phyloP scores from a whole-genome alignment of 805 yeast genomes.

The Kluyveromyces nonfermentans region DNA sequence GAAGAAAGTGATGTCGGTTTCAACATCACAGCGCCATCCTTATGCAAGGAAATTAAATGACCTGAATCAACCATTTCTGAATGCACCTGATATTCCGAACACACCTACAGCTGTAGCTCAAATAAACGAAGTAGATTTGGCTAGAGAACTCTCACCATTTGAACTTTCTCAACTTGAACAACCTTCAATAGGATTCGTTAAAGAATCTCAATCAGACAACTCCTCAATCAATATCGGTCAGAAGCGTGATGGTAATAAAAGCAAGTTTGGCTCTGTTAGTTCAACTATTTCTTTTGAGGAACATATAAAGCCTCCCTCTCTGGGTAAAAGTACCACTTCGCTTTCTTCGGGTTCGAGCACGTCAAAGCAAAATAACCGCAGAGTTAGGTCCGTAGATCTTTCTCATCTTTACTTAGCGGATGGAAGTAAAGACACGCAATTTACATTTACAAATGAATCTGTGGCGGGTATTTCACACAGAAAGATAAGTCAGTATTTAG shows the following conservation, averaged over 20 bases:
- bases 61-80: background rate
- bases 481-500: constrained; percentile 43
- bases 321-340: background rate
- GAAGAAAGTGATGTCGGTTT: constrained; percentile 1
- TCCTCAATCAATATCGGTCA: background rate
- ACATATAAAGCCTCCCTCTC: background rate
- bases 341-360: background rate
- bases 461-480: constrained; percentile 46
- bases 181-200: background rate
- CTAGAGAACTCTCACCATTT: background rate
- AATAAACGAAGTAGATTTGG: background rate
- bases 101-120: background rate
- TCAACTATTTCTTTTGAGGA: background rate
- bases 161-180: background rate
- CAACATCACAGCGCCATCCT: background rate
- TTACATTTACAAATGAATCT: constrained; percentile 32
- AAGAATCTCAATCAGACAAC: background rate
- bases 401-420: constrained; percentile 34
- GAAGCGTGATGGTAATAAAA: background rate
- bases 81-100: background rate
- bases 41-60: background rate
- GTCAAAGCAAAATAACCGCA: constrained; percentile 10
- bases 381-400: constrained; percentile 32
- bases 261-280: background rate
- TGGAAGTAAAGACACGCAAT: constrained; percentile 26